Base-by-base conservation (phyloP, 441 rosid species). In the Syzygium syzygioides region DNA sequence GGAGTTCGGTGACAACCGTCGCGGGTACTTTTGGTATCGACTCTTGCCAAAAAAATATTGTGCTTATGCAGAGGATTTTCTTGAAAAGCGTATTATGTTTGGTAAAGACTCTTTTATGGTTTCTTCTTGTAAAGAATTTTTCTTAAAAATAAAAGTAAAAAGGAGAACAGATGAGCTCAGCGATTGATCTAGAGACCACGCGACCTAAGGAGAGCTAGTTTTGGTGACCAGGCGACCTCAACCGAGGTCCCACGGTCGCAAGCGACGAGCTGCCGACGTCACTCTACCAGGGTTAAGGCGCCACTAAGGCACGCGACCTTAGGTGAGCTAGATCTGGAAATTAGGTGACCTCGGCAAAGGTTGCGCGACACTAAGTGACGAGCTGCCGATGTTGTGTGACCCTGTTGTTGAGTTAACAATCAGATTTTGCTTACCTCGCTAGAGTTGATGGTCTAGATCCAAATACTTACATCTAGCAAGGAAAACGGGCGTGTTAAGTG, bases 161-260 rank as follows among this genome's bases (percentile, higher is more conserved):
- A 64, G 0, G 20, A 15, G 11, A 30, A 64, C 19, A 15, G 6
- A 64, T 15, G 41, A 64, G 11, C 3, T 64, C 0, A 1, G 0
- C 0, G 12, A 7, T 14, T 5, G 18, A 64, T 30, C 2, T 17
- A 66, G 25, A 32, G 45, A 32, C 9, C 7, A 18, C 18, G 0
- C 0, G 7, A 17, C 23, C 32, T 2, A 4, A 32, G 2, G 13
- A 66, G 79, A 66, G 79, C 79, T 1, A 4, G 5, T 32, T 32
- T 66, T 17, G 6, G 13, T 32, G 45, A 32, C 14, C 0, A 18
- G 0, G 14, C 5, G 25, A 66, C 1, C 13, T 66, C 79, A 32
- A 0, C 1, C 11, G 14, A 66, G 3, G 5, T 17, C 3, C 2
- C 0, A 0, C 11, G 6, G 32, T 18, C 1, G 4, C 1, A 0